Percentiles rank a stretch among this genome's conserved stretches.
phyloP scores from a whole-genome alignment of 1,139 yeast genomes.

The Yamadazyma epiphylla region DNA sequence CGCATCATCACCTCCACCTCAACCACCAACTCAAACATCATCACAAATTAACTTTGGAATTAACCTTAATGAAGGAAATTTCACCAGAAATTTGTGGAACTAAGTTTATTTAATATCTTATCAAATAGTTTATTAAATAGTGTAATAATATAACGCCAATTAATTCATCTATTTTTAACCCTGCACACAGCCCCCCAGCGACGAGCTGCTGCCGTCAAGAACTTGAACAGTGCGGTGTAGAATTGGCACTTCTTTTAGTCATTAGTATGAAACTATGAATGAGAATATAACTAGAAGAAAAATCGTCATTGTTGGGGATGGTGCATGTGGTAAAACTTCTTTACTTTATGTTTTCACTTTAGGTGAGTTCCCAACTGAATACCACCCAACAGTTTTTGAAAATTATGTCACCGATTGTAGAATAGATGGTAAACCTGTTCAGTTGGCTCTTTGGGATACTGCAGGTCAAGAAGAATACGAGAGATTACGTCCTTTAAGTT shows the following conservation, averaged over 20 bases:
- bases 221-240: too few species aligned
- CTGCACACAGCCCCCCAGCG: too few species aligned
- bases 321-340: conserved; percentile 94
- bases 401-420: conserved; percentile 91
- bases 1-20: conserved; percentile 6
- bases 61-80: neutral
- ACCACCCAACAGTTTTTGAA: conserved; percentile 94
- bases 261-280: neutral
- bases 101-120: too few species aligned
- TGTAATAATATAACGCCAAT: too few species aligned
- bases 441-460: conserved; percentile 91
- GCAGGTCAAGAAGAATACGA: conserved; percentile 95
- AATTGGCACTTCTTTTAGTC: too few species aligned
- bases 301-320: conserved; percentile 90
- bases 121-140: too few species aligned
- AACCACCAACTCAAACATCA: conserved; percentile 1
- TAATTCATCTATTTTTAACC: too few species aligned
- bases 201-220: too few species aligned
- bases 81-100: neutral
- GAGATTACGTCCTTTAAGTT: conserved; percentile 76
- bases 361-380: conserved; percentile 81
- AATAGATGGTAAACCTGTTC: conserved; percentile 88
- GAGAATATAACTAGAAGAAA: conserved; percentile 52
- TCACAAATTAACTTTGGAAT: neutral
- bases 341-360: conserved; percentile 84